These are phyloP conservation scores for Flaveria linearis DNA, from an alignment of 129 eudicot genomes.

Conservation along the genomic window DNA sequence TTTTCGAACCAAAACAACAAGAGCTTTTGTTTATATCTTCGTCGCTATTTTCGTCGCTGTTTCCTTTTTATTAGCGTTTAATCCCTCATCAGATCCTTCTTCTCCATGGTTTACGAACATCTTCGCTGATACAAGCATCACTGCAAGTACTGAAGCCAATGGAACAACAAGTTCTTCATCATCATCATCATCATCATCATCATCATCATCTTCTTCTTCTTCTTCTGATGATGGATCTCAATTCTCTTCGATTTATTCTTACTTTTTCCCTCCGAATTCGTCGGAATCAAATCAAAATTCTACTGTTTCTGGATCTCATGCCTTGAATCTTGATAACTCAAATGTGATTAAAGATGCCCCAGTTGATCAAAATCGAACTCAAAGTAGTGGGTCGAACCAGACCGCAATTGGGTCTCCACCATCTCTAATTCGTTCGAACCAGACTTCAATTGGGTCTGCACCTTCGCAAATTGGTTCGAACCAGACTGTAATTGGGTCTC, in stretches of 20 bases:
- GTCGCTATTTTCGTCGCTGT: slow-evolving; percentile 60
- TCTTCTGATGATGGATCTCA: slow-evolving; percentile 49
- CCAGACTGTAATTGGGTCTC: slow-evolving; percentile 24
- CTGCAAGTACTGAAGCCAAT: slow-evolving; percentile 11
- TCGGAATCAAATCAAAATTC: slow-evolving; percentile 32
- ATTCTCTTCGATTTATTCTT: slow-evolving; percentile 44
- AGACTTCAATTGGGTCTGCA: slow-evolving; percentile 18
- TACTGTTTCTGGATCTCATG: slow-evolving; percentile 35
- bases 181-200: too few species aligned
- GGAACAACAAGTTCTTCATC: slow-evolving; percentile 2
- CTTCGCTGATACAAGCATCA: slow-evolving; percentile 26
- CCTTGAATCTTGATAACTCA: slow-evolving; percentile 25
- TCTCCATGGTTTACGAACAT: slow-evolving; percentile 71
- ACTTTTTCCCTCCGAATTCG: slow-evolving; percentile 60
- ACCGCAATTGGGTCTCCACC: slow-evolving; percentile 17
- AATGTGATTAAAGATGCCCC: background rate
- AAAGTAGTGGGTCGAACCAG: slow-evolving; percentile 32
- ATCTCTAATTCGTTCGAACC: slow-evolving; percentile 15
- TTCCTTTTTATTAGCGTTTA: slow-evolving; percentile 72
- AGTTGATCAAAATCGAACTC: slow-evolving; percentile 13
- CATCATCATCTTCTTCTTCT: background rate
- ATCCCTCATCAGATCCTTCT: slow-evolving; percentile 63
- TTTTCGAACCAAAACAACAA: slow-evolving; percentile 50
- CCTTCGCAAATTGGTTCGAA: slow-evolving; percentile 29
- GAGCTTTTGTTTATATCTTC: slow-evolving; percentile 51